Conservation (phyloP, 2,329 filamentous ascomycete species). For the Zymoseptoria pseudotritici region DNA sequence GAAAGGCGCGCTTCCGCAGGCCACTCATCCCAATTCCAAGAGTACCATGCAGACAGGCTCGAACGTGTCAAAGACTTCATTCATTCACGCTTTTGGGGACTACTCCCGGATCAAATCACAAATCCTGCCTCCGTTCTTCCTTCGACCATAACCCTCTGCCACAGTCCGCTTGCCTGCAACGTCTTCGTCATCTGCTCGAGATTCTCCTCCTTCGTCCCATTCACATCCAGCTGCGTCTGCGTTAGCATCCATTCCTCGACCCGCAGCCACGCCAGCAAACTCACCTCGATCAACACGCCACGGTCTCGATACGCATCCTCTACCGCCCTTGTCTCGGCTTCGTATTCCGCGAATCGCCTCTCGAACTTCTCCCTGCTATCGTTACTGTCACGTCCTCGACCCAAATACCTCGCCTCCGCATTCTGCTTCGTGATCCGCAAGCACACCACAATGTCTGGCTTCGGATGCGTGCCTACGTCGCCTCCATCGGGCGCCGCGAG, state of each 20-base stretch:
- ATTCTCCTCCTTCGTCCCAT: background rate
- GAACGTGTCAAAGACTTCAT: too few species aligned
- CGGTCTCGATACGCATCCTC: background rate
- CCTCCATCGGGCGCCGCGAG: background rate
- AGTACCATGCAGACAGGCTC: too few species aligned
- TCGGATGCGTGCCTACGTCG: background rate
- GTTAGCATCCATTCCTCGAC: background rate
- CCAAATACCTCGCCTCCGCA: constrained; percentile 1
- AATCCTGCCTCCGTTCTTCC: background rate
- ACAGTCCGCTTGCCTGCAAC: background rate
- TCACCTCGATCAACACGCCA: constrained; percentile 1
- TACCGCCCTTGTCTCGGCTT: background rate
- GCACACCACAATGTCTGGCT: background rate
- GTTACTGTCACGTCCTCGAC: background rate
- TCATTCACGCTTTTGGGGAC: too few species aligned
- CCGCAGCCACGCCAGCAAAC: background rate
- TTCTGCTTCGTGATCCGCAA: constrained; percentile 1
- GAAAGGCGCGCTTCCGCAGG: too few species aligned
- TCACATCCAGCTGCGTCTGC: background rate
- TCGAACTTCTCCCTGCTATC: constrained; percentile 4
- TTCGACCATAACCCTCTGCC: background rate
- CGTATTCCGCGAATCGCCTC: constrained; percentile 6
- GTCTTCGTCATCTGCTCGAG: background rate
- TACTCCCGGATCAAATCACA: background rate
- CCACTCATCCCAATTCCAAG: too few species aligned